phyloP scores from a whole-genome alignment of 1,284 basidiomycete species.

The Microstroma glucosiphilum region DNA sequence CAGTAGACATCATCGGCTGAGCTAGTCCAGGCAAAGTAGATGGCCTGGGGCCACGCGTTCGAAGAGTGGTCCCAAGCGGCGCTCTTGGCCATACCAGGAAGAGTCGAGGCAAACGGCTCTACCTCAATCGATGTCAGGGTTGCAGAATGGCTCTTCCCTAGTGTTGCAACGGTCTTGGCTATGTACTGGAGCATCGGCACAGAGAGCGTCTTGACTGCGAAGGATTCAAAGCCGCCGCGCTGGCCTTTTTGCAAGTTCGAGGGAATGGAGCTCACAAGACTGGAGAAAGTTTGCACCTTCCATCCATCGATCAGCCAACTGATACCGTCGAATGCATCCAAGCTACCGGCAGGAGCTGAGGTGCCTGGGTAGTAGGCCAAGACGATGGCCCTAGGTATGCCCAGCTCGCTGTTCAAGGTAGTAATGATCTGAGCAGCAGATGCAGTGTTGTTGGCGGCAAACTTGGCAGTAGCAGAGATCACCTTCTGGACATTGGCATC shows the following conservation, averaged over 20 bases:
- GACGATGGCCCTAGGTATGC: conserved; percentile 24
- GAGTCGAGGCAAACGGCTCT: conserved; percentile 28
- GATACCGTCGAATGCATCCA: conserved; percentile 18
- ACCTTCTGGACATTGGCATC: too few species aligned
- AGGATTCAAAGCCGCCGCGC: conserved; percentile 34
- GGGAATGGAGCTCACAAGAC: conserved; percentile 24
- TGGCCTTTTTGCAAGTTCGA: conserved; percentile 19
- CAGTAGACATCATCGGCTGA: conserved; percentile 29
- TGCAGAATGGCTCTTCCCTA: conserved; percentile 18
- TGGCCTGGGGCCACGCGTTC: conserved; percentile 32
- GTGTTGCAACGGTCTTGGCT: conserved; percentile 21
- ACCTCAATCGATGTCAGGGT: conserved; percentile 36
- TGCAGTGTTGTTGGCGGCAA: conserved; percentile 30
- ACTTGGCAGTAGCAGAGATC: conserved; percentile 19
- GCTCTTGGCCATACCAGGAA: conserved; percentile 13
- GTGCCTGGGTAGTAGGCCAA: conserved; percentile 33
- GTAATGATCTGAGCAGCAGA: conserved; percentile 31
- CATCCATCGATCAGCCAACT: conserved; percentile 23
- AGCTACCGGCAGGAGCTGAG: conserved; percentile 17
- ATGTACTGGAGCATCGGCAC: conserved; percentile 13
- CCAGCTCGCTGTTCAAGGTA: conserved; percentile 29
- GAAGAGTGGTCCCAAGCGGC: conserved; percentile 29
- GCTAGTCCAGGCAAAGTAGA: conserved; percentile 37
- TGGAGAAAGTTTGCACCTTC: conserved; percentile 23
- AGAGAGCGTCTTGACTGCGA: conserved; percentile 18